Evolutionary conservation across 2,329 filamentous ascomycete genomes (phyloP).

Genomic region (Trichoderma brevicompactum): DNA sequence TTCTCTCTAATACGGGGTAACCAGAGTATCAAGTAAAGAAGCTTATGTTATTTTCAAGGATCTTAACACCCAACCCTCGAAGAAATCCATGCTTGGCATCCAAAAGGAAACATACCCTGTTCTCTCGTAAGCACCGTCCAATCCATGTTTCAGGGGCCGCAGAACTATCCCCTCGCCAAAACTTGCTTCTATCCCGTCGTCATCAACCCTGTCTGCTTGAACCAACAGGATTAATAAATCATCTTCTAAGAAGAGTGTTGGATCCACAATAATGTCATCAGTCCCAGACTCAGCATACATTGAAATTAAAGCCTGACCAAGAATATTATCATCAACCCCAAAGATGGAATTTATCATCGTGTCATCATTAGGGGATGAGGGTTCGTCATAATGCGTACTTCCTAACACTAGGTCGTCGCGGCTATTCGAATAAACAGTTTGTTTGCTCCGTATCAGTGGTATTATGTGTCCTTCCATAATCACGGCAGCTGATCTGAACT

Average conservation of each 20-base stretch:
- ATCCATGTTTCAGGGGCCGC: not conserved
- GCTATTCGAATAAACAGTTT: not conserved
- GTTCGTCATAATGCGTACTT: not conserved
- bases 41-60: not conserved
- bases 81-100: not conserved
- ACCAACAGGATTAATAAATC: conserved; percentile 10
- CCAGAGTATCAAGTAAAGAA: not conserved
- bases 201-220: not conserved
- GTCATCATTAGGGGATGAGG: not conserved
- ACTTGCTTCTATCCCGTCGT: not conserved
- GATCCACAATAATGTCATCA: not conserved
- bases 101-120: not conserved
- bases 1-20: not conserved
- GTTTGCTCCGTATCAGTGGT: conserved; percentile 5
- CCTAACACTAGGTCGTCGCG: not conserved
- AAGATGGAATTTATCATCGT: not conserved
- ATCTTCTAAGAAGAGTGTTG: not conserved
- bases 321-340: not conserved
- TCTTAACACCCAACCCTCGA: not conserved
- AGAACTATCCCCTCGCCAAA: not conserved
- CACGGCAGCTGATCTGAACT: not conserved
- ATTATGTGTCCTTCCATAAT: conserved; percentile 2
- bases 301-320: not conserved
- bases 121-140: not conserved
- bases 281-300: not conserved